Evolutionary conservation across 345 rosid genomes (phyloP).

Genomic region (Eucalyptus shirleyi): DNA sequence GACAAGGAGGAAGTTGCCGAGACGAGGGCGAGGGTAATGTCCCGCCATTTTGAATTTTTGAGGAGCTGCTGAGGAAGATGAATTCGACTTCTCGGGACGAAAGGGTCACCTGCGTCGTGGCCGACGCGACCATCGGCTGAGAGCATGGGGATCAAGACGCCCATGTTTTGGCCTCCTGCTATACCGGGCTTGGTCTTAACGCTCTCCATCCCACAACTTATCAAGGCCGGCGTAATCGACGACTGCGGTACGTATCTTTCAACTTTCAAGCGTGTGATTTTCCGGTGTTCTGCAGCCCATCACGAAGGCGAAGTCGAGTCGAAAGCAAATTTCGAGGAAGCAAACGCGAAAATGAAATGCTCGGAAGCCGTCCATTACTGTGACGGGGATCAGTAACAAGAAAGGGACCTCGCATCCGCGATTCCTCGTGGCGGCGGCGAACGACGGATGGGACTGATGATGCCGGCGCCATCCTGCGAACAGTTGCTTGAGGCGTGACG

Average conservation of each 20-base stretch:
- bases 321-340: background rate
- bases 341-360: background rate
- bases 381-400: background rate
- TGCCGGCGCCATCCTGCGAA: background rate
- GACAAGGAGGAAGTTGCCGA: background rate
- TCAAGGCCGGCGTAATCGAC: background rate
- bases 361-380: background rate
- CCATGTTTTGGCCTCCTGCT: background rate
- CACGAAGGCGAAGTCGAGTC: background rate
- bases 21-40: background rate
- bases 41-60: background rate
- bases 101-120: constrained; percentile 4
- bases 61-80: background rate
- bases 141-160: background rate
- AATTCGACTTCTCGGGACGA: background rate
- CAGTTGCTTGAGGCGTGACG: background rate
- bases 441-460: background rate
- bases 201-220: background rate
- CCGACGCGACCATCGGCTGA: background rate
- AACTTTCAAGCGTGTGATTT: background rate
- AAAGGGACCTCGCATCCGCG: background rate
- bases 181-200: background rate
- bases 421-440: background rate
- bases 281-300: background rate
- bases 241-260: background rate